A percentile compares a stretch with the other conserved stretches of the same genome.
Evolutionary conservation across 208 protist genomes (phyloP).

Genomic region (Willaertia magna): DNA sequence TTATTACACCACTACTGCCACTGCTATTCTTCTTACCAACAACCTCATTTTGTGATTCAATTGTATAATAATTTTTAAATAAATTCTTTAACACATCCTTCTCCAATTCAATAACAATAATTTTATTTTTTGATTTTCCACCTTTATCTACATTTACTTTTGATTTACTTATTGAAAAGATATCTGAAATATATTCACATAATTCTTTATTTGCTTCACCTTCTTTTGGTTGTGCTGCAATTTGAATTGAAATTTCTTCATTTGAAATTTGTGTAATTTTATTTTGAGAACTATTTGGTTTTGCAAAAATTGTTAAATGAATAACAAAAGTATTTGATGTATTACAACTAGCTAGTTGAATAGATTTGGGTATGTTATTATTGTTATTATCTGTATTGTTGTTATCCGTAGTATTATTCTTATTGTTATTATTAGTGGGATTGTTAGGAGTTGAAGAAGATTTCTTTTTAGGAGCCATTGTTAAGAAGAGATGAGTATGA

Average conservation of each 20-base stretch:
- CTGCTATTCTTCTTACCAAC: too few species aligned
- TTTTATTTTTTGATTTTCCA: background rate
- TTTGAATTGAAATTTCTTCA: background rate
- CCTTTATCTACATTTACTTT: background rate
- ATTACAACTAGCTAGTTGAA: background rate
- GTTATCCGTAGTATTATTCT: too few species aligned
- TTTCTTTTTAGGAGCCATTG: too few species aligned
- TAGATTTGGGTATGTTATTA: background rate
- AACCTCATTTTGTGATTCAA: too few species aligned
- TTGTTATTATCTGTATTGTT: background rate
- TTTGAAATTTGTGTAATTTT: background rate
- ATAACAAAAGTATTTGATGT: background rate
- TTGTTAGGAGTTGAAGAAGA: too few species aligned
- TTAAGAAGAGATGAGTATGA: too few species aligned
- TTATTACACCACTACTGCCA: too few species aligned
- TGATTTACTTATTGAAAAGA: background rate
- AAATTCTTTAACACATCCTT: too few species aligned
- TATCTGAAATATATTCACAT: background rate
- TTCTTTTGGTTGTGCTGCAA: background rate
- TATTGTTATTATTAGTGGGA: too few species aligned
- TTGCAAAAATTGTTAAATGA: background rate
- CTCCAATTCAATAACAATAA: background rate
- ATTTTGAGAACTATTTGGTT: background rate
- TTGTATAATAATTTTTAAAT: too few species aligned
- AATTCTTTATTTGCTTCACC: conserved; percentile 7